Base-by-base conservation (phyloP, 2,329 filamentous ascomycete genomes). In the Tetracladium maxilliforme region DNA sequence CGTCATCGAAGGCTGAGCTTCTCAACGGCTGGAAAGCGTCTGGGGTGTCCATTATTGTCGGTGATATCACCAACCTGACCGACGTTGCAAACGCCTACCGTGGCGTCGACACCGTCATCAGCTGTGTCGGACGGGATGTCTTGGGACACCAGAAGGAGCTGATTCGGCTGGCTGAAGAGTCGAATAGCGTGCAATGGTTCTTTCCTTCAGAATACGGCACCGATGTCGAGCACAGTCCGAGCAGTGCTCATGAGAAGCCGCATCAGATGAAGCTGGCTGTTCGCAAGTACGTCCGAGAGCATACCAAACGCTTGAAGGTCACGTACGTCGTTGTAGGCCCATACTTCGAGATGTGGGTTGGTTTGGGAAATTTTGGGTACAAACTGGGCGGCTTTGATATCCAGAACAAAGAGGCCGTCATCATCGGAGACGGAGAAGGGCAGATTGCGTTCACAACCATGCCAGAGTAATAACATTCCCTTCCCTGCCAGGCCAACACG, bases 271-370 rank as follows among this genome's bases (percentile, higher is more conserved):
- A 82, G 45, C 58, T 81, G 26, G 66, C 70, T 38, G 70, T 81
- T n/a, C 60, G 76, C 30, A 64, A 61, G 28, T 63, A 62, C 16
- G 55, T 78, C 16, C 56, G 59, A 23, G 60, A 63, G 18, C 48
- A 59, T n/a, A 39, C 64, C 10, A 55, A 58, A 35, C 48, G 57
- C 6, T 42, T 81, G 14, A 56, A 67, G 24, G 59, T 73, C 28
- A 78, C 75, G 0, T 80, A 73, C 40, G 50, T 81, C 0, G 75
- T 81, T 5, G 79, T 74, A 0, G 75, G 75, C 0, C 75, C 75
- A 0, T 81, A 75, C 35, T 62, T 64, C 16, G 74, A 78, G 32
- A 56, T 75, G 41, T 79, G 61, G 51, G 52, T 77, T 22, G 45
- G 39, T 6, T 43, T 55, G 4, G 38, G 50, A 4, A 42, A 47